A percentile compares a stretch with the other conserved stretches of the same genome.
Evolutionary conservation across 2,329 filamentous ascomycete species (phyloP).

Genomic region (Apiospora aurea): DNA sequence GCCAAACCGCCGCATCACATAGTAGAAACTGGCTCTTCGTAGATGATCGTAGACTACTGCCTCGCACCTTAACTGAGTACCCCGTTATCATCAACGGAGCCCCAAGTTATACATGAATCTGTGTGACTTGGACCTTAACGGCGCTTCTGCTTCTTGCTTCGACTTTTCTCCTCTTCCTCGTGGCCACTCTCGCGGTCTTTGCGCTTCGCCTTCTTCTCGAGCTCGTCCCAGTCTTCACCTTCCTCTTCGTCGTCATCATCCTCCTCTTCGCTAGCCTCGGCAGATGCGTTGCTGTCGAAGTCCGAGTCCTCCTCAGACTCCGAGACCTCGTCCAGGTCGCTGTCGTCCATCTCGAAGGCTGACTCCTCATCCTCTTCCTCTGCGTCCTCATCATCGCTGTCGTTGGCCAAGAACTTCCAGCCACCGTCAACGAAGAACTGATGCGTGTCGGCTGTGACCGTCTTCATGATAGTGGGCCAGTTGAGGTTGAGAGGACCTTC

Average conservation of each 20-base stretch:
- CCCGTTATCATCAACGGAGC: background rate
- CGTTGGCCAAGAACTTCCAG: slow-evolving; percentile 89
- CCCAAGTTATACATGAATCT: background rate
- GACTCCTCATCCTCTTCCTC: slow-evolving; percentile 89
- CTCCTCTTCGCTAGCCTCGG: slow-evolving; percentile 79
- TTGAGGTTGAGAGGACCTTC: slow-evolving; percentile 97
- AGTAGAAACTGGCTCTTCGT: background rate
- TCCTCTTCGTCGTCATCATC: slow-evolving; percentile 80
- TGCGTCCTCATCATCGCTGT: slow-evolving; percentile 84
- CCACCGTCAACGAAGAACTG: slow-evolving; percentile 95
- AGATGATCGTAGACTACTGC: background rate
- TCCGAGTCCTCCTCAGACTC: slow-evolving; percentile 87
- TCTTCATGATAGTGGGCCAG: slow-evolving; percentile 99
- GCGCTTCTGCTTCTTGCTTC: slow-evolving; percentile 21
- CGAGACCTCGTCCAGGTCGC: slow-evolving; percentile 82
- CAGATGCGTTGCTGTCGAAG: slow-evolving; percentile 88
- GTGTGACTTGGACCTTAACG: background rate
- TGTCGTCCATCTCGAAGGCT: slow-evolving; percentile 89
- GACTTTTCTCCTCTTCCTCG: slow-evolving; percentile 70
- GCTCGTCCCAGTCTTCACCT: slow-evolving; percentile 91
- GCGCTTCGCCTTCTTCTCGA: slow-evolving; percentile 90
- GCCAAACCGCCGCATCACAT: background rate
- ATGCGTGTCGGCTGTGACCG: slow-evolving; percentile 90
- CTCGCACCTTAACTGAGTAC: background rate
- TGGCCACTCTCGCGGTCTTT: slow-evolving; percentile 73